Evolutionary conservation across 495 filamentous ascomycete genomes (phyloP), one percentile per base, ranked within the genome.

Genomic region (Cladorrhinum samala): DNA sequence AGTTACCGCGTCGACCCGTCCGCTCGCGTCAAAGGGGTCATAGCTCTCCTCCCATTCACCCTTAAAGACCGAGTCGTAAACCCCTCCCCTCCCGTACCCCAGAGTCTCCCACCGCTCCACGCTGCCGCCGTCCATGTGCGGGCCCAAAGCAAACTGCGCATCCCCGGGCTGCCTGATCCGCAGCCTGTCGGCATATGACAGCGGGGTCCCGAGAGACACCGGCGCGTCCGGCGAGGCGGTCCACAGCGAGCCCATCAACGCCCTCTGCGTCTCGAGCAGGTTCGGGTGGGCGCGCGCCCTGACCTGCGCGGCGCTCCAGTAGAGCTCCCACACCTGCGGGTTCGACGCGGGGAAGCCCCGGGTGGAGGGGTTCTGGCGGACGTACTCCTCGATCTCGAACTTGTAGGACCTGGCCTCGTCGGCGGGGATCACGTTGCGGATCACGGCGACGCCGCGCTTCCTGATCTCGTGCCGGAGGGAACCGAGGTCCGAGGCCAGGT

Each of bases 301-400:
- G 23, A 87, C 71, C 60, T 96, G 90, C 3, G 84, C 71, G 6
- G 81, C 78, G 1, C 87, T 86, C 91, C 91, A 96, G 72, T 96
- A 95, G 2, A 95, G 73, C 63, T 96, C 91, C 60, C 84, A 91
- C 3, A 95, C 89, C 46, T 89, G 83, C 0, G 89, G 90, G 65
- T 71, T 46, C 45, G 71, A 40, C 40, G 74, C 54, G 50, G 76
- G 70, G 59, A 80, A 76, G 36, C 79, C 73, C 72, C 67, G 74
- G 14, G 79, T 80, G 1, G 68, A 68, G 1, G 84, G 81, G 57
- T 88, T 89, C 21, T 76, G 70, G 20, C 68, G 65, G 7, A 84
- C 74, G 53, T 89, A 88, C 46, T 81, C 78, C 52, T 81, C 77
- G 7, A 78, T 61, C 19, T 77, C 68, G n/a, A 62, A 69, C 65